A percentile compares a stretch with the other conserved stretches of the same genome.
phyloP scores from a whole-genome alignment of 1,284 basidiomycete species.

The Chalciporus sp. region DNA sequence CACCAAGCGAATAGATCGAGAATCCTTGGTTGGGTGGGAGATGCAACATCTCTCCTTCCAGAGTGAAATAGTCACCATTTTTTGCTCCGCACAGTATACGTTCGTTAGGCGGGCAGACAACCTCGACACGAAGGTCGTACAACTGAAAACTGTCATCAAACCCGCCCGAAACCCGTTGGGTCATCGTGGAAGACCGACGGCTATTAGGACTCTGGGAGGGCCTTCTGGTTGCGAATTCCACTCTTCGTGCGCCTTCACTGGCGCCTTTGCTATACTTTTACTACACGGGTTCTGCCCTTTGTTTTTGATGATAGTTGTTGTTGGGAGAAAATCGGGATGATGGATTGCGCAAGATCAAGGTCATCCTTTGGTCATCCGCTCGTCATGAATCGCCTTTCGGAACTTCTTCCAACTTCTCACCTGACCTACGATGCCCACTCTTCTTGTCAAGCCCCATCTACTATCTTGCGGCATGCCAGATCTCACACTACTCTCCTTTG shows the following conservation, averaged over 20 bases:
- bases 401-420: too few relatives aligned
- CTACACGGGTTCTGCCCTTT: too few relatives aligned
- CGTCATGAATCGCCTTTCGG: too few relatives aligned
- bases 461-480: not conserved
- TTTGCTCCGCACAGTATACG: conserved; percentile 64
- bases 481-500: conserved; percentile 1
- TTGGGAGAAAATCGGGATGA: too few relatives aligned
- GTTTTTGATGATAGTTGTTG: too few relatives aligned
- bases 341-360: too few relatives aligned
- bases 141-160: conserved; percentile 49
- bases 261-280: too few relatives aligned
- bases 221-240: too few relatives aligned
- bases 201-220: too few relatives aligned
- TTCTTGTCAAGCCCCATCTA: not conserved
- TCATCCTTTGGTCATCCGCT: too few relatives aligned
- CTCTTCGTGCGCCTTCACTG: too few relatives aligned
- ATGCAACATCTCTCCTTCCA: conserved; percentile 62
- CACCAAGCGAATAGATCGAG: conserved; percentile 67
- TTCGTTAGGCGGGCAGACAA: conserved; percentile 54
- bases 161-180: not conserved
- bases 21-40: conserved; percentile 62
- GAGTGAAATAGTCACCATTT: conserved; percentile 59
- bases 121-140: conserved; percentile 61
- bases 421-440: too few relatives aligned
- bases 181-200: conserved; percentile 11